Evolutionary conservation across 2,329 filamentous ascomycete species (phyloP), one percentile per base, ranked within the genome.

Genomic region (Neofusicoccum sp.): DNA sequence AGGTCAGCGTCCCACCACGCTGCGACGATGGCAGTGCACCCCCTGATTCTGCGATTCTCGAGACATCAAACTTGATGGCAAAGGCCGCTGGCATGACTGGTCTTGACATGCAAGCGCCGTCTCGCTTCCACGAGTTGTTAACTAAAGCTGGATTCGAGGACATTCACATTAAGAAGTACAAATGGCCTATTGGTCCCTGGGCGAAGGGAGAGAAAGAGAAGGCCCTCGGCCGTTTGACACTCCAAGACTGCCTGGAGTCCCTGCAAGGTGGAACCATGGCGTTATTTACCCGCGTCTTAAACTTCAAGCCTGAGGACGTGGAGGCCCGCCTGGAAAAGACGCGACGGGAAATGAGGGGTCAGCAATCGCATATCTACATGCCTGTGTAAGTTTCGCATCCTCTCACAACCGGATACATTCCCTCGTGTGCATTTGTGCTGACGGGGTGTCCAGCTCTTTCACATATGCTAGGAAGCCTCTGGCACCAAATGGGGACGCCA

Each of bases 41-140:
- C 2, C 11, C 49, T 14, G 66, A 69, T 11, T 73, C 71, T 1
- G 66, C 70, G 1, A 64, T 74, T 2, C 56, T 74, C 22, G 68
- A 68, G 9, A 74, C 71, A 71, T 72, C 68, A 1, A 45, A 67
- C 3, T 63, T 68, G 2, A 71, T 74, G 45, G 54, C 68, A 11
- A 67, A 73, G 59, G 72, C 71, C n/a, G 73, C 71, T 0, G 45
- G 37, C 3, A 63, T 65, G 14, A 68, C 69, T 6, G 80, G 80
- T 16, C 68, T 80, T 12, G 76, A 79, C 16, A 74, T 76, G 41
- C 73, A 74, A 6, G 73, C 70, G 6, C 78, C 81, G n/a, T 72
- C 71, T 3, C 66, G 74, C 8, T 78, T 81, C 64, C 72, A 66
- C 1, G 65, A 68, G 1, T 66, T 66, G 22, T 33, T 52, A 9